Evolutionary conservation across 805 yeast species (phyloP).

Genomic region (Metschnikowia drakensbergensis): DNA sequence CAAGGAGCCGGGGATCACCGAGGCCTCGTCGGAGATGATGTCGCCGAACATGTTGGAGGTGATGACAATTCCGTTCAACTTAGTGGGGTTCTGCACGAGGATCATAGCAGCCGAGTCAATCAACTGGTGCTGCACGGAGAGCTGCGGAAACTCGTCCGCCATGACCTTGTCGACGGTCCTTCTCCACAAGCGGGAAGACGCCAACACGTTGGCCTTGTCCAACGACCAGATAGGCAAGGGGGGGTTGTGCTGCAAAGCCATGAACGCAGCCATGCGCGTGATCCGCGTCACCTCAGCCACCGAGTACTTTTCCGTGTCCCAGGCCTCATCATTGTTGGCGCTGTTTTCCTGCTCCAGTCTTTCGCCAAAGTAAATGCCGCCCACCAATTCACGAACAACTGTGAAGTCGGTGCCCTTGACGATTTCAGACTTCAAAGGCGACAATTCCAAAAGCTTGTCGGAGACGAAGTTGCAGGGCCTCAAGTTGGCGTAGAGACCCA

Average conservation of each 20-base stretch:
- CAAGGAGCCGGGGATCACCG: conserved; percentile 95
- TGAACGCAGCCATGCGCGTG: conserved; percentile 96
- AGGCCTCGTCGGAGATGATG: conserved; percentile 95
- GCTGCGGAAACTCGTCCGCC: conserved; percentile 83
- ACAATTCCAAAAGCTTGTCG: conserved; percentile 75
- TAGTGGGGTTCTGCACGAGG: conserved; percentile 84
- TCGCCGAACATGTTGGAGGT: conserved; percentile 98
- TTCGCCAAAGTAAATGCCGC: conserved; percentile 97
- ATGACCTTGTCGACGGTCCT: conserved; percentile 85
- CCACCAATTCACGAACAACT: conserved; percentile 94
- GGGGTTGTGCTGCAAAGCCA: conserved; percentile 90
- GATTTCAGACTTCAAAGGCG: conserved; percentile 81
- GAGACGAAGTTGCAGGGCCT: conserved; percentile 94
- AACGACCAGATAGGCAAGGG: conserved; percentile 94
- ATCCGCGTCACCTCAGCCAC: conserved; percentile 92
- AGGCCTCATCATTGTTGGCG: conserved; percentile 61
- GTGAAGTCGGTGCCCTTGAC: conserved; percentile 89
- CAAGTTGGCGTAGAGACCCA: conserved; percentile 90
- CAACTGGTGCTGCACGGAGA: conserved; percentile 85
- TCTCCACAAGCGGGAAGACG: conserved; percentile 96
- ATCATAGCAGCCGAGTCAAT: conserved; percentile 99
- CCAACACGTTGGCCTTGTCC: conserved; percentile 96
- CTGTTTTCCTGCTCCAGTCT: conserved; percentile 87
- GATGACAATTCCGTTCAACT: conserved; percentile 86
- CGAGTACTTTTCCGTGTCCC: conserved; percentile 90